Base-by-base conservation (phyloP, 163 green algal genomes). In the Trebouxiophyceae sp. region DNA sequence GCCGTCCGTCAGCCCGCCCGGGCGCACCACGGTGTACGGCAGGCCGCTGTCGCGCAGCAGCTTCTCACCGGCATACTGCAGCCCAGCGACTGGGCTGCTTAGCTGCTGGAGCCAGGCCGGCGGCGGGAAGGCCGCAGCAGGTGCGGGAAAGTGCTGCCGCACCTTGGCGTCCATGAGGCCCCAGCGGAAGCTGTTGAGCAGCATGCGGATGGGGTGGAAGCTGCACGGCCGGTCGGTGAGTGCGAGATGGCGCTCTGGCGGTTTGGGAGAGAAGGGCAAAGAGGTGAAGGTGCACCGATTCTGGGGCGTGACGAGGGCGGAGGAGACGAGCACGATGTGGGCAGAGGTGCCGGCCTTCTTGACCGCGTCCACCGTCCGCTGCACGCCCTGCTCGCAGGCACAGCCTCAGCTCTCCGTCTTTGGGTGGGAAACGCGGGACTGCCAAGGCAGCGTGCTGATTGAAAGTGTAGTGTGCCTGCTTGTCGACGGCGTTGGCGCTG, bases 161-260 rank as follows among this genome's bases (percentile, higher is more conserved):
- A 74, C 80, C 78, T 93, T 93, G 54, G 75, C 57, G 72, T 93
- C 83, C 86, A 91, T 90, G 5, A 90, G 66, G 6, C 66, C 66
- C 66, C 66, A 88, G 24, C 77, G 74, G 8, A 89, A 76, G 74
- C 87, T 92, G 77, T 89, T 93, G 2, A 93, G 77, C 34, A 93
- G 47, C 7, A 89, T 64, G 8, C 84, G 76, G 4, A 92, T 77
- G 0, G 84, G 84, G 57, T 87, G 24, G 32, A 77, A 77, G 22
- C 67, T 67, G 58, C 47, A 54, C 23, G 2, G 27, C n/a, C n/a
- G n/a, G n/a, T n/a, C n/a, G n/a, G n/a, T n/a, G n/a, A n/a, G n/a
- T n/a, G n/a, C n/a, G n/a, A n/a, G n/a, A n/a, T n/a, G n/a, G n/a
- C n/a, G n/a, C n/a, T n/a, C n/a, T n/a, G n/a, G n/a, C n/a, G n/a